Evolutionary conservation across 169 alveolate genomes (phyloP).

Genomic region (Ichthyophthirius multifiliis): DNA sequence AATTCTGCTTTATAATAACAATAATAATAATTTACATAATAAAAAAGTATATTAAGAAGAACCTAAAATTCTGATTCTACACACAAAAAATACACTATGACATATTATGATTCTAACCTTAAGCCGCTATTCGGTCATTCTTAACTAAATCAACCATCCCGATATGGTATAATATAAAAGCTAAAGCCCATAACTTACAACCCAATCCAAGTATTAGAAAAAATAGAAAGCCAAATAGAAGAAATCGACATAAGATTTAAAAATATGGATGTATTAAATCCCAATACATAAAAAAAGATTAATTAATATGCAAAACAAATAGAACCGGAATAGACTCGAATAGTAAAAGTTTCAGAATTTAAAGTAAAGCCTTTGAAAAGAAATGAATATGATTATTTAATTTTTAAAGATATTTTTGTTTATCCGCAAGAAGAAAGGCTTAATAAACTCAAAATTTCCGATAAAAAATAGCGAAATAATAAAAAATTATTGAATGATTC

Average conservation of each 20-base stretch:
- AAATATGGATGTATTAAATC: neutral
- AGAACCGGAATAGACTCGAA: neutral
- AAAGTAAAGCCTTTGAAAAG: conserved; percentile 35
- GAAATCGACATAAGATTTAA: neutral
- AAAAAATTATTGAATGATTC: neutral
- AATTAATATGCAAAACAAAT: neutral
- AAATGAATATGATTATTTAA: conserved; percentile 28
- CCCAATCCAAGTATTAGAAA: neutral
- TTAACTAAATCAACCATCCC: neutral
- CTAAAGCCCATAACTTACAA: neutral
- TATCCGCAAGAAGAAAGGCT: conserved; percentile 20
- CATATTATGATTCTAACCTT: too few species aligned
- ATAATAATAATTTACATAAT: too few species aligned
- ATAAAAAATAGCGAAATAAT: conserved; percentile 21
- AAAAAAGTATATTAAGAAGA: too few species aligned
- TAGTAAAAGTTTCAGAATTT: conserved; percentile 25
- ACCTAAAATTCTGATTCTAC: too few species aligned
- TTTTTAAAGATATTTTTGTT: conserved; percentile 41
- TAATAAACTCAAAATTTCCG: conserved; percentile 21
- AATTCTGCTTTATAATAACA: too few species aligned
- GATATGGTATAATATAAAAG: neutral
- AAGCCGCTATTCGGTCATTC: too few species aligned
- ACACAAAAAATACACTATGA: too few species aligned
- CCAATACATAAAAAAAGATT: neutral
- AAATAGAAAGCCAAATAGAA: neutral